Evolutionary conservation across 139 green algal genomes (phyloP).

Genomic region (Picochlorum sp.): DNA sequence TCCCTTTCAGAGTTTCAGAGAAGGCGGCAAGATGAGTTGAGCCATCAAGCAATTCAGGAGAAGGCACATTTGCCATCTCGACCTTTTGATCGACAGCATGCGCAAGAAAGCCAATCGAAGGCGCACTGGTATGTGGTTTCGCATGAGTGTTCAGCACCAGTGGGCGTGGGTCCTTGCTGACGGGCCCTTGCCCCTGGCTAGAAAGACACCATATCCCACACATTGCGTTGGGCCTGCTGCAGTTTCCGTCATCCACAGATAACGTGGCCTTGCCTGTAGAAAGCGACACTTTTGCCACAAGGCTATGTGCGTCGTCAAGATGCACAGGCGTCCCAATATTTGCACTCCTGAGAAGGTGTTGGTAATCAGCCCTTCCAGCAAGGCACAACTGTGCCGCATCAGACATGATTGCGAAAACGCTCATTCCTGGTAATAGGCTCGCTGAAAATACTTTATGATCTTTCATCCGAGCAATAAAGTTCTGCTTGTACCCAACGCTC

Average conservation of each 20-base stretch:
- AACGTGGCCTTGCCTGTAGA: background rate
- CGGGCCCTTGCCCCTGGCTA: background rate
- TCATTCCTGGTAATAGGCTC: conserved; percentile 6
- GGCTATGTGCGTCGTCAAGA: background rate
- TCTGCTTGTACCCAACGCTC: conserved; percentile 11
- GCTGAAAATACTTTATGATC: conserved; percentile 45
- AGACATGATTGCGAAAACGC: conserved; percentile 4
- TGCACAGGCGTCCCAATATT: background rate
- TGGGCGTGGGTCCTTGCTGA: background rate
- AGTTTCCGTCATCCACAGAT: background rate
- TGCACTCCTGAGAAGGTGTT: background rate
- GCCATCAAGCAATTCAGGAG: background rate
- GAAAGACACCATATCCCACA: background rate
- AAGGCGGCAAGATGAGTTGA: background rate
- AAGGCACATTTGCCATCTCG: too few species aligned
- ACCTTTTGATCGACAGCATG: background rate
- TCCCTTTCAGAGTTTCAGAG: too few species aligned
- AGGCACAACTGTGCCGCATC: background rate
- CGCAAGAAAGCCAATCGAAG: background rate
- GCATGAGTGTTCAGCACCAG: background rate
- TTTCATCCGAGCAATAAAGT: conserved; percentile 43
- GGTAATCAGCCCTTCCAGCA: background rate
- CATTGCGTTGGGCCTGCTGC: background rate
- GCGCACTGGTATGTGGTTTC: too few species aligned
- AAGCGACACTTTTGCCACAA: background rate